Base-by-base conservation (phyloP, 1,284 basidiomycete genomes). In the Xerocomus amazonicus region DNA sequence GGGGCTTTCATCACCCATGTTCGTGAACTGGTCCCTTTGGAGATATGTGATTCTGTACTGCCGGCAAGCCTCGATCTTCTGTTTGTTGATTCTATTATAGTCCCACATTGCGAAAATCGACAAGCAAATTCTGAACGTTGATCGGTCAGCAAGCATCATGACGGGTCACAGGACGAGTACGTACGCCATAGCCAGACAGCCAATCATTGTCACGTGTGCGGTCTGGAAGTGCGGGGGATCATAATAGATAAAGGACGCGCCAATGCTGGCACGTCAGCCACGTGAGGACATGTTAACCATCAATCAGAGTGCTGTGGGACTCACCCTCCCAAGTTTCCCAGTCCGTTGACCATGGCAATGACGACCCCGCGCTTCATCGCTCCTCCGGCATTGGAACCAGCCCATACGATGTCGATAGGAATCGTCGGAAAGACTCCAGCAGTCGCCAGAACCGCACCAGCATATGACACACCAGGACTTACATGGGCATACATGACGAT, bases 401-500 rank as follows among this genome's bases (percentile, higher is more conserved):
- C 73, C 82, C 81, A 84, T 14, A 79, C 77, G 14, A 83, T 63
- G 43, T 67, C 60, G 38, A 83, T 66, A 19, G 80, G 74, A 47
- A 82, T 72, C 5, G 74, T 72, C 6, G 80, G 77, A 60, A 72
- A 82, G 12, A 77, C 73, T 31, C 81, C 81, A 13, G 70, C 66
- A 9, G 78, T 73, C 37, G 76, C 74, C 28, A 84, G 66, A 54
- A 82, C 61, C 4, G 79, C 67, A 2, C 78, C 83, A 9, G 66
- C 59, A 61, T 83, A 84, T 19, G 74, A 71, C 19, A 59, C 58
- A 1, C 66, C 68, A 1, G 76, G 50, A 6, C 34, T 53, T 7
- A 43, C 53, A 58, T 68, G 68, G 6, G 67, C 70, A 41, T 72
- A 75, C 27, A 77, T 59, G 34, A 78, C 52, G 50, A 76, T 63